phyloP scores from a whole-genome alignment of 495 filamentous ascomycete genomes.

The Penicillium crystallinum region DNA sequence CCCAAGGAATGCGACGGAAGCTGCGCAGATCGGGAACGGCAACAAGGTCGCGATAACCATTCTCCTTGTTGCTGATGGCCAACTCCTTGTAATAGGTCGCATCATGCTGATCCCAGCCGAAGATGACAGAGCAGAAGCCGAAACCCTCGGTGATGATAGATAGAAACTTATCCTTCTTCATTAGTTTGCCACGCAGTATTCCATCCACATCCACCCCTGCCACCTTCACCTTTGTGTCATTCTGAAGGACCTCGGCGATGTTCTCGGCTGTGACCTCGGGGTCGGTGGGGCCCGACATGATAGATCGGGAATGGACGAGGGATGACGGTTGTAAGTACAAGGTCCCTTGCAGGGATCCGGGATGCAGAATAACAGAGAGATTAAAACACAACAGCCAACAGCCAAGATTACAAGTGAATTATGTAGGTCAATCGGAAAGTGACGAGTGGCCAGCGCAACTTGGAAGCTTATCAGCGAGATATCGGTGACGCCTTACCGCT shows the following conservation, averaged over 20 bases:
- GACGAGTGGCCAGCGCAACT: neutral
- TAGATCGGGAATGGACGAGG: neutral
- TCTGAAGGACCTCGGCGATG: constrained; percentile 55
- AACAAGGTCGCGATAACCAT: constrained; percentile 86
- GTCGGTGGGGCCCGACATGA: constrained; percentile 13
- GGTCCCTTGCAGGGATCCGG: neutral
- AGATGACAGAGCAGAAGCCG: constrained; percentile 94
- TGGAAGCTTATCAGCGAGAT: constrained; percentile 11
- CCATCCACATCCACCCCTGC: constrained; percentile 92
- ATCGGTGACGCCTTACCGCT: constrained; percentile 2
- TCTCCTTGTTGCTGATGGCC: constrained; percentile 83
- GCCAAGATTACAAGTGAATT: too few species aligned
- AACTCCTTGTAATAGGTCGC: constrained; percentile 80
- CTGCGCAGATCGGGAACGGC: constrained; percentile 75
- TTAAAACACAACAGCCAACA: too few species aligned
- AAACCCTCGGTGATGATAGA: constrained; percentile 79
- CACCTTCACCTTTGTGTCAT: constrained; percentile 86
- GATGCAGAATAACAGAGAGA: neutral
- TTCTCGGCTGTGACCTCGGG: constrained; percentile 52
- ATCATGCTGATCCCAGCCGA: constrained; percentile 99
- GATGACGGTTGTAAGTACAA: neutral
- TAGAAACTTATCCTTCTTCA: constrained; percentile 94
- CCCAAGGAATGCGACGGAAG: constrained; percentile 93
- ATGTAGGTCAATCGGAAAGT: neutral
- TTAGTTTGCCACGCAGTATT: constrained; percentile 83